These are phyloP conservation scores for Colletotrichum sp. DNA, from an alignment of 2,329 filamentous ascomycete species.

Conservation along the genomic window DNA sequence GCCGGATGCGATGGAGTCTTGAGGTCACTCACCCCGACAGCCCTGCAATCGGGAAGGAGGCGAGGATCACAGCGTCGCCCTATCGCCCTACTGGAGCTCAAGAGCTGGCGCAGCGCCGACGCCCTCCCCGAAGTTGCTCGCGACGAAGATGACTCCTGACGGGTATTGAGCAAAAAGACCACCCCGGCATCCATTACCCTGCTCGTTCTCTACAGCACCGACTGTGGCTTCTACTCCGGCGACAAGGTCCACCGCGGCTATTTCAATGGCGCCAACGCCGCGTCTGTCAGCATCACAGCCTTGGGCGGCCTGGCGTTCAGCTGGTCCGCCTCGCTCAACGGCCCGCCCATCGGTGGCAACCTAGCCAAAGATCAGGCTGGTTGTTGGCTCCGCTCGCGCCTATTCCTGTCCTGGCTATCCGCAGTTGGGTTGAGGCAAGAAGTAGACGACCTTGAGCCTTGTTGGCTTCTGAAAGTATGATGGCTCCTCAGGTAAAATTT, in stretches of 20 bases:
- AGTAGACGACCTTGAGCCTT: background rate
- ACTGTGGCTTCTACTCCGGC: conserved; percentile 77
- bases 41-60: background rate
- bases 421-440: background rate
- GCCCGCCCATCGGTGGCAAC: conserved; percentile 63
- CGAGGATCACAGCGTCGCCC: conserved; percentile 39
- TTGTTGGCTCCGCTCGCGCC: no score
- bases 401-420: background rate
- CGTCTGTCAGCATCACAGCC: conserved; percentile 62
- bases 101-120: conserved; percentile 72
- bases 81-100: conserved; percentile 56
- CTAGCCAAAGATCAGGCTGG: background rate
- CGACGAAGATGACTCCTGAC: conserved; percentile 71
- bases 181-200: conserved; percentile 54
- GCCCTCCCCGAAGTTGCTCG: conserved; percentile 70
- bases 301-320: conserved; percentile 73
- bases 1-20: background rate
- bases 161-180: conserved; percentile 64
- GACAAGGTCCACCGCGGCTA: conserved; percentile 72
- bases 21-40: background rate
- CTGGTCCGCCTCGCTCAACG: conserved; percentile 69
- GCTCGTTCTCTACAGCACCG: conserved; percentile 29
- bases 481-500: background rate
- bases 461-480: background rate
- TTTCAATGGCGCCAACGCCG: conserved; percentile 68